A percentile compares a stretch with the other conserved stretches of the same genome.
phyloP scores from a whole-genome alignment of 352 stramenopile genomes.

The Globisporangium rhizosaccharum region DNA sequence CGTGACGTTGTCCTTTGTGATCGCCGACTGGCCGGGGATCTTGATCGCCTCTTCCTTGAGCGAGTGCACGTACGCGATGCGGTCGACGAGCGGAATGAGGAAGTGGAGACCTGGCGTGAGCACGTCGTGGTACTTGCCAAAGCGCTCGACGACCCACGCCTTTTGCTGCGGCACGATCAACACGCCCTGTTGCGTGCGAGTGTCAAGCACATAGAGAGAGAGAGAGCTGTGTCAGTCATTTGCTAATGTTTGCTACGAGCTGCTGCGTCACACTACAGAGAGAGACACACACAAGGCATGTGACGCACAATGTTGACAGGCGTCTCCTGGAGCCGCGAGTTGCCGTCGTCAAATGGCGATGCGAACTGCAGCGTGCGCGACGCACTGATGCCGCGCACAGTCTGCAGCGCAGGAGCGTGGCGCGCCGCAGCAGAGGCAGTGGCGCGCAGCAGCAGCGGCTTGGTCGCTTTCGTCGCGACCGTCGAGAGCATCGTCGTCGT shows the following conservation, averaged over 20 bases:
- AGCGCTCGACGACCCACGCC: constrained; percentile 89
- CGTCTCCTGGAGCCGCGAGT: constrained; percentile 40
- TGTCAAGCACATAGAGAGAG: background rate
- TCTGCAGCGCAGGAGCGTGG: background rate
- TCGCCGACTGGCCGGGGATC: constrained; percentile 86
- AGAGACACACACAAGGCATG: background rate
- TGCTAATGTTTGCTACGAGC: background rate
- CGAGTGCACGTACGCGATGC: constrained; percentile 89
- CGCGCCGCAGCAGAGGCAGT: background rate
- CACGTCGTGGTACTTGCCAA: constrained; percentile 88
- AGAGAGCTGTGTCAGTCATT: background rate
- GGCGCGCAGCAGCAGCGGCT: background rate
- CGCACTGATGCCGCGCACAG: constrained; percentile 11
- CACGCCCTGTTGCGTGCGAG: constrained; percentile 52
- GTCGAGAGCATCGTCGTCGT: background rate
- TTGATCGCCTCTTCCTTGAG: constrained; percentile 91
- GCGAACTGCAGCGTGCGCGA: constrained; percentile 23
- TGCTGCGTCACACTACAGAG: background rate
- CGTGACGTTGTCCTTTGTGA: constrained; percentile 90
- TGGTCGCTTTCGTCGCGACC: background rate
- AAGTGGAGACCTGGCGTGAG: constrained; percentile 86
- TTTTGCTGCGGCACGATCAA: constrained; percentile 86
- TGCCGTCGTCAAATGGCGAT: constrained; percentile 36
- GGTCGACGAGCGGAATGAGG: constrained; percentile 86
- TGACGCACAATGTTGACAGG: constrained; percentile 45